Base-by-base conservation (phyloP, 768 basidiomycete species). In the Boletus patriciae region DNA sequence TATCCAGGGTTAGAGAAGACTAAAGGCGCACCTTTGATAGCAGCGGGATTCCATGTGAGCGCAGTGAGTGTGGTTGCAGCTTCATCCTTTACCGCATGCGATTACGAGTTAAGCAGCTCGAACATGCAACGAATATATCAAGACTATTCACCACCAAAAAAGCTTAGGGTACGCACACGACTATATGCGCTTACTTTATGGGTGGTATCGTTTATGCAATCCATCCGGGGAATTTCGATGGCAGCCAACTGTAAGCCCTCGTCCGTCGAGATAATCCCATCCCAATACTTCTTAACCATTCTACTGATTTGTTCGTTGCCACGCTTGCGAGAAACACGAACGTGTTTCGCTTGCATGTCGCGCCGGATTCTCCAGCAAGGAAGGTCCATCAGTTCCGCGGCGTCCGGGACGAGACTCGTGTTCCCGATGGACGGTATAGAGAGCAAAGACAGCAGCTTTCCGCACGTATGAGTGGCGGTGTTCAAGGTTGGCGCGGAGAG, bases 401-500 rank as follows among this genome's bases (percentile, higher is more conserved):
- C 96, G 69, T 99, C 95, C 10, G 95, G 95, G 47, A 98, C 92
- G 88, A 71, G 92, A 80, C 68, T 98, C 95, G 66, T 94, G 93
- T 74, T 91, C 85, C 72, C 92, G 90, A 74, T 93, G 94, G 74
- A 98, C 96, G 53, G 93, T 86, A 73, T 90, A 95, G 42, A 97
- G 80, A 31, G 97, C 93, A 71, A 99, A 97, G 36, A 98, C 94
- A 27, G 96, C 97, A 69, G 98, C 96, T 78, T 98, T 98, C 66
- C 97, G 88, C 52, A 98, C 97, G 70, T 94, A 99, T 3, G 92
- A 92, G 74, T 98, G 97, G 49, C 96, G 86, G 74, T 98, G 96
- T 75, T 99, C 95, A 54, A 98, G 85, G 71, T 94, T 98, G 36
- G 91, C 80, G 31, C 96, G 87, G 70, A 92, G 93, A 41, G 88